Percentiles rank a stretch among this genome's conserved stretches.
Conservation (phyloP, 1,284 basidiomycete genomes). For the Agroathelia rolfsii region DNA sequence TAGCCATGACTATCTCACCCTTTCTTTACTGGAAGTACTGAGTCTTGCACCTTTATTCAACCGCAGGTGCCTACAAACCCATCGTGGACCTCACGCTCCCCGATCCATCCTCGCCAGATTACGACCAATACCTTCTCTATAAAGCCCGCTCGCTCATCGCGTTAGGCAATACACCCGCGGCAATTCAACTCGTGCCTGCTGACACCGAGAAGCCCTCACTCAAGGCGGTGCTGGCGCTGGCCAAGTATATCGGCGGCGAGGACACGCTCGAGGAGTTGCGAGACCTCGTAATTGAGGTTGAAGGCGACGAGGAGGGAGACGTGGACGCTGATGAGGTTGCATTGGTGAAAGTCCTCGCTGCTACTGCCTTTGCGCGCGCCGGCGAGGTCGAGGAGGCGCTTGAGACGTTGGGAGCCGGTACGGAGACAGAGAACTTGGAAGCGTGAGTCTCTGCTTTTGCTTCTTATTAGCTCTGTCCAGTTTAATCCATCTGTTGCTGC, state of each 20-base stretch:
- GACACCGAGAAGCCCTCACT: constrained; percentile 56
- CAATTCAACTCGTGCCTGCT: constrained; percentile 45
- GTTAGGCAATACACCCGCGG: constrained; percentile 47
- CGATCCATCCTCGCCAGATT: constrained; percentile 53
- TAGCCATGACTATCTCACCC: background rate
- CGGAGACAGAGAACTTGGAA: constrained; percentile 71
- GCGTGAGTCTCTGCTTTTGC: constrained; percentile 48
- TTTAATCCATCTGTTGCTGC: background rate
- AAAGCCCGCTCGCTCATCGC: constrained; percentile 81
- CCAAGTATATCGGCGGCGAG: constrained; percentile 48
- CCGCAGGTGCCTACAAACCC: constrained; percentile 58
- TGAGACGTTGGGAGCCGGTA: constrained; percentile 68
- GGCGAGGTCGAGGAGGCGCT: constrained; percentile 87
- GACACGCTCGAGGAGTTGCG: constrained; percentile 70
- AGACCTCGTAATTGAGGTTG: constrained; percentile 79
- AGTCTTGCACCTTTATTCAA: constrained; percentile 8
- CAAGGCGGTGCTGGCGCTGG: constrained; percentile 65
- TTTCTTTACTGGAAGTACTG: constrained; percentile 4
- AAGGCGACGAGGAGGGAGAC: constrained; percentile 73
- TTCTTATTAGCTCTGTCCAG: background rate
- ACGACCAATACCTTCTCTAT: constrained; percentile 61
- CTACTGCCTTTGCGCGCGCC: constrained; percentile 74
- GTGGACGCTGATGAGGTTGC: constrained; percentile 57
- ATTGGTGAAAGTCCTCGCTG: constrained; percentile 69
- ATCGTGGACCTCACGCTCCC: constrained; percentile 46